A percentile compares a stretch with the other conserved stretches of the same genome.
Conservation (phyloP, 257 asterid genomes). For the Solanum piurae region DNA sequence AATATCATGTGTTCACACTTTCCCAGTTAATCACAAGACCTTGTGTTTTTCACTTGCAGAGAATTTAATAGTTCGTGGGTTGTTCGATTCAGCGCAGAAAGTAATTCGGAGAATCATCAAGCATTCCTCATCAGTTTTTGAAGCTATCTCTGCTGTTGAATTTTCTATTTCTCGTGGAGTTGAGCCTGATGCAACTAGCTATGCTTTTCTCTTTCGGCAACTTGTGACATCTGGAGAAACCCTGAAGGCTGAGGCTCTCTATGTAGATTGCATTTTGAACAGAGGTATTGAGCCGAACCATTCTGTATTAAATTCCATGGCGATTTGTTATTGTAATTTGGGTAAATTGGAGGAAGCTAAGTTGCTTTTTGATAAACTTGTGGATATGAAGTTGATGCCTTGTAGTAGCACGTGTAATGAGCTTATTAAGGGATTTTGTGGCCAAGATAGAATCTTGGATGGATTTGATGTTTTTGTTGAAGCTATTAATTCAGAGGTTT, state of each 20-base stretch:
- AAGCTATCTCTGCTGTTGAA: slow-evolving; percentile 27
- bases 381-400: slow-evolving; percentile 17
- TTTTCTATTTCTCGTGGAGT: slow-evolving; percentile 31
- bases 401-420: slow-evolving; percentile 32
- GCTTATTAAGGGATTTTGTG: slow-evolving; percentile 21
- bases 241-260: slow-evolving; percentile 30
- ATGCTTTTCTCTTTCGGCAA: slow-evolving; percentile 26
- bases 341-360: slow-evolving; percentile 46
- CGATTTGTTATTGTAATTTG: slow-evolving; percentile 43
- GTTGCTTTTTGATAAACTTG: slow-evolving; percentile 14
- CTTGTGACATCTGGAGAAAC: slow-evolving; percentile 32
- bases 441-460: slow-evolving; percentile 27
- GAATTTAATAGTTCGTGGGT: slow-evolving; percentile 34
- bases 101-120: slow-evolving; percentile 36
- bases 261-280: slow-evolving; percentile 13
- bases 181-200: slow-evolving; percentile 26
- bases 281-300: slow-evolving; percentile 19
- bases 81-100: slow-evolving; percentile 27
- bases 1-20: slow-evolving; percentile 10
- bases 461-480: slow-evolving; percentile 28
- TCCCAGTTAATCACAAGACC: slow-evolving; percentile 13
- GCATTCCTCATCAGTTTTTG: slow-evolving; percentile 21
- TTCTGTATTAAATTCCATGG: slow-evolving; percentile 37
- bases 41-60: slow-evolving; percentile 29
- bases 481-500: slow-evolving; percentile 11